Percentiles rank a stretch among this genome's conserved stretches.
These are phyloP conservation scores for Cyclotella atomus DNA, from an alignment of 108 stramenopile genomes.

Conservation along the genomic window DNA sequence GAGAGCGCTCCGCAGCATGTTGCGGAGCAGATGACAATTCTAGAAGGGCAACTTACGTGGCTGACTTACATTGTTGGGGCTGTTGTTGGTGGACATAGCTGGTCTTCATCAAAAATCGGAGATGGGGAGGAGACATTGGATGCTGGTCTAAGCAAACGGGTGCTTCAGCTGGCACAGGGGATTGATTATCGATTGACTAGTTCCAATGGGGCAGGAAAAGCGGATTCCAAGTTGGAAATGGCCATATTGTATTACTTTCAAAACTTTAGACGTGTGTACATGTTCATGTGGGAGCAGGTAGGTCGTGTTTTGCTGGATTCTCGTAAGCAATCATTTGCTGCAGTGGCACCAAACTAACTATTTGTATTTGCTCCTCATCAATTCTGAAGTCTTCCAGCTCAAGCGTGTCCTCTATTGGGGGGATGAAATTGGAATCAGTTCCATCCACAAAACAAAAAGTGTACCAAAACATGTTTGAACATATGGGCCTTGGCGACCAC, in stretches of 20 bases:
- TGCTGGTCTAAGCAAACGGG: constrained; percentile 88
- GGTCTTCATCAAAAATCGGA: constrained; percentile 87
- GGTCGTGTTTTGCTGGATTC: not conserved
- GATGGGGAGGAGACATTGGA: constrained; percentile 94
- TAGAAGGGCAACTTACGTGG: constrained; percentile 97
- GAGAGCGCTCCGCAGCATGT: constrained; percentile 77
- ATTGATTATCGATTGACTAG: constrained; percentile 87
- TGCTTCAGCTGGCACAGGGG: constrained; percentile 88
- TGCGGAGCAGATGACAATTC: constrained; percentile 70
- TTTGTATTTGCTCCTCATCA: not conserved
- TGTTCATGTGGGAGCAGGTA: constrained; percentile 97
- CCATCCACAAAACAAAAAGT: constrained; percentile 93
- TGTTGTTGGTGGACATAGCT: constrained; percentile 91
- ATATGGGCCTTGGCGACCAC: constrained; percentile 95
- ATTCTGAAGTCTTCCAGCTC: constrained; percentile 34
- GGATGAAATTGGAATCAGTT: constrained; percentile 81
- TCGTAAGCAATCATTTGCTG: not conserved
- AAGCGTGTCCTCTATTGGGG: constrained; percentile 57
- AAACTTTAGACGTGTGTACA: constrained; percentile 91
- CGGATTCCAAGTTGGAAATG: constrained; percentile 79
- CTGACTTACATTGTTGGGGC: constrained; percentile 93
- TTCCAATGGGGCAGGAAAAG: constrained; percentile 81
- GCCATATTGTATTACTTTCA: constrained; percentile 91
- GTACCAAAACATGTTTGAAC: constrained; percentile 94
- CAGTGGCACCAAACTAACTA: not conserved